Percentiles rank a stretch among this genome's conserved stretches.
Conservation (phyloP, 2,329 filamentous ascomycete species). For the Didymella lethalis region DNA sequence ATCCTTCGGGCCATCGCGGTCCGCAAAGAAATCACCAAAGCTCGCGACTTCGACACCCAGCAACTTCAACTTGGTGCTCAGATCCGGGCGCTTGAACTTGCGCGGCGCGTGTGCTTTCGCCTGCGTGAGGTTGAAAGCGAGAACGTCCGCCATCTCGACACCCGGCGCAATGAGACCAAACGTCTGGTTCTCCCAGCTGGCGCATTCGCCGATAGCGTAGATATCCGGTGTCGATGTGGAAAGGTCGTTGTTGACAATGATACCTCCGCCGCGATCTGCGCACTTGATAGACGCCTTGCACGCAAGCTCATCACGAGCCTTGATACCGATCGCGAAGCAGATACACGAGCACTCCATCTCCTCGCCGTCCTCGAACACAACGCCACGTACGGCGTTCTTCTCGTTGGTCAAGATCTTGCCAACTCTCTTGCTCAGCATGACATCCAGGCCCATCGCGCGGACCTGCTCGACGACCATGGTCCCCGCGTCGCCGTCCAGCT, state of each 20-base stretch:
- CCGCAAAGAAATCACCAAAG: slow-evolving; percentile 93
- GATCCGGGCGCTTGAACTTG: slow-evolving; percentile 79
- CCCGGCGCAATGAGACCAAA: slow-evolving; percentile 90
- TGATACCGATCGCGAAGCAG: slow-evolving; percentile 90
- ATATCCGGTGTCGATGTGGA: slow-evolving; percentile 75
- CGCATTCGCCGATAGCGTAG: slow-evolving; percentile 90
- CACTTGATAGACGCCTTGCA: slow-evolving; percentile 73
- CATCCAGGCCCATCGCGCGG: slow-evolving; percentile 76
- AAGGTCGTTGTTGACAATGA: slow-evolving; percentile 72
- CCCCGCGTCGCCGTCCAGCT: slow-evolving; percentile 83
- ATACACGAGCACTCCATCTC: slow-evolving; percentile 79
- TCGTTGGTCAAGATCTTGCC: slow-evolving; percentile 73
- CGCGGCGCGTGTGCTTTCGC: slow-evolving; percentile 74
- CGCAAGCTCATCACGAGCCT: slow-evolving; percentile 80
- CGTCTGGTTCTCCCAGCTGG: slow-evolving; percentile 85
- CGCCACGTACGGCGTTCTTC: slow-evolving; percentile 72
- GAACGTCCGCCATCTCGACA: slow-evolving; percentile 90
- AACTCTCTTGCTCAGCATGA: slow-evolving; percentile 79
- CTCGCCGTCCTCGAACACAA: slow-evolving; percentile 83
- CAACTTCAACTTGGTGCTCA: slow-evolving; percentile 91
- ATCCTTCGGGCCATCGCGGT: slow-evolving; percentile 79
- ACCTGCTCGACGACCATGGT: slow-evolving; percentile 84
- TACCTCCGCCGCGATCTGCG: slow-evolving; percentile 76
- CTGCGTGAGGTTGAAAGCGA: slow-evolving; percentile 89
- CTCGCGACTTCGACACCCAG: slow-evolving; percentile 90